phyloP scores from a whole-genome alignment of 139 green algal species.

The Tetradesmus obliquus region DNA sequence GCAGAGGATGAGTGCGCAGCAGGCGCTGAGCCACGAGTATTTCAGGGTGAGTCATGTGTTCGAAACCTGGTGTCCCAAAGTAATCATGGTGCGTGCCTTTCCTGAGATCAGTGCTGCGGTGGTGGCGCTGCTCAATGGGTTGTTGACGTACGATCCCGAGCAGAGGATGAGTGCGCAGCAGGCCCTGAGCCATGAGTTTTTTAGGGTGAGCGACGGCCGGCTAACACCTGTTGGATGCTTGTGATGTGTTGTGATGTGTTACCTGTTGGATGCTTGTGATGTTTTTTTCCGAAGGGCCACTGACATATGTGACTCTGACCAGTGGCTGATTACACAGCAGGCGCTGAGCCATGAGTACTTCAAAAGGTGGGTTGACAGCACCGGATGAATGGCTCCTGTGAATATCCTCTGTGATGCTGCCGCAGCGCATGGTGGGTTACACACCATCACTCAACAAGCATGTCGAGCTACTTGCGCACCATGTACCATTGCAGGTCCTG shows the following conservation, averaged over 20 bases:
- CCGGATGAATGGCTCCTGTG: neutral
- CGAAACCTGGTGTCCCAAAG: conserved; percentile 49
- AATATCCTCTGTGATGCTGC: too few species aligned
- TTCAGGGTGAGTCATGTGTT: conserved; percentile 60
- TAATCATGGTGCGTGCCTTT: neutral
- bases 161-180: neutral
- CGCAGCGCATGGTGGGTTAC: too few species aligned
- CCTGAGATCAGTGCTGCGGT: neutral
- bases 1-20: conserved; percentile 58
- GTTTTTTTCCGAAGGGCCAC: too few species aligned
- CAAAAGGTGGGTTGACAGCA: neutral
- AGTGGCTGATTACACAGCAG: neutral
- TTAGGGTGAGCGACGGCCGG: neutral
- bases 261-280: conserved; percentile 56
- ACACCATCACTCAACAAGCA: too few species aligned
- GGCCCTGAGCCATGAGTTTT: neutral
- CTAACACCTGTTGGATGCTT: neutral
- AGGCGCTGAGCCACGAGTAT: conserved; percentile 66
- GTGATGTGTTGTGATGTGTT: neutral
- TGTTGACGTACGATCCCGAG: neutral
- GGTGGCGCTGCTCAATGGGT: neutral
- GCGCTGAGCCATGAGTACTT: neutral
- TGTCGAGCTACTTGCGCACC: too few species aligned
- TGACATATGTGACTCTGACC: neutral
- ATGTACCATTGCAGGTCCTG: too few species aligned